phyloP scores from a whole-genome alignment of 139 green algal species.

The Yamagishiella unicocca region DNA sequence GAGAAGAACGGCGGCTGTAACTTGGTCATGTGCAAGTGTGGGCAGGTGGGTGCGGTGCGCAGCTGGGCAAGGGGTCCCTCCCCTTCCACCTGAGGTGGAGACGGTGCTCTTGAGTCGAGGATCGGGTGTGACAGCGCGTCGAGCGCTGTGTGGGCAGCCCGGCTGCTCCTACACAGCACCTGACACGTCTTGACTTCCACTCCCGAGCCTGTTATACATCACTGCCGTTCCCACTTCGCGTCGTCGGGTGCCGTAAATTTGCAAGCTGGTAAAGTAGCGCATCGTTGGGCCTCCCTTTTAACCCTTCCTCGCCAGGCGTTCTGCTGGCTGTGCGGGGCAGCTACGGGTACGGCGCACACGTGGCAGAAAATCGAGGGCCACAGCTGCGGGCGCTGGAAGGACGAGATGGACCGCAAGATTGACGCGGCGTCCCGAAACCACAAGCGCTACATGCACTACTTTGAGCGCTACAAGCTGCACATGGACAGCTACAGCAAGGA shows the following conservation, averaged over 20 bases:
- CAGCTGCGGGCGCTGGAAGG: slow-evolving; percentile 89
- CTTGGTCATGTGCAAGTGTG: slow-evolving; percentile 90
- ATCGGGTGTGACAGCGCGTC: too few relatives aligned
- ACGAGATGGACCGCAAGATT: slow-evolving; percentile 66
- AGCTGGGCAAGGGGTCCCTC: too few relatives aligned
- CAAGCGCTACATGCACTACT: slow-evolving; percentile 95
- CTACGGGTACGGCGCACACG: slow-evolving; percentile 85
- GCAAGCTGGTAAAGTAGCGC: too few relatives aligned
- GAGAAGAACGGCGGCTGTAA: slow-evolving; percentile 98
- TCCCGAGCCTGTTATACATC: too few relatives aligned
- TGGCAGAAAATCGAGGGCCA: slow-evolving; percentile 88
- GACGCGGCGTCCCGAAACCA: slow-evolving; percentile 74
- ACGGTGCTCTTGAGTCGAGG: too few relatives aligned
- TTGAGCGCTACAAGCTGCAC: slow-evolving; percentile 68
- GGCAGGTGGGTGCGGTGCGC: slow-evolving; percentile 63
- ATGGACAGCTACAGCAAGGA: slow-evolving; percentile 51
- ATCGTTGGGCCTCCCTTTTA: too few relatives aligned
- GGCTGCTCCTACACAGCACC: too few relatives aligned
- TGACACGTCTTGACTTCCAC: too few relatives aligned
- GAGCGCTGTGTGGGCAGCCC: too few relatives aligned
- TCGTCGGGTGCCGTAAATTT: too few relatives aligned
- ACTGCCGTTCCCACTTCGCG: too few relatives aligned
- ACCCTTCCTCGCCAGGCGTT: slow-evolving; percentile 18
- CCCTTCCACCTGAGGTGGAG: too few relatives aligned
- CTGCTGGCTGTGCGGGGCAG: slow-evolving; percentile 92